Evolutionary conservation across 1,139 yeast species (phyloP), one percentile per base, ranked within the genome.

Genomic region (Suhomyces chickasaworum): DNA sequence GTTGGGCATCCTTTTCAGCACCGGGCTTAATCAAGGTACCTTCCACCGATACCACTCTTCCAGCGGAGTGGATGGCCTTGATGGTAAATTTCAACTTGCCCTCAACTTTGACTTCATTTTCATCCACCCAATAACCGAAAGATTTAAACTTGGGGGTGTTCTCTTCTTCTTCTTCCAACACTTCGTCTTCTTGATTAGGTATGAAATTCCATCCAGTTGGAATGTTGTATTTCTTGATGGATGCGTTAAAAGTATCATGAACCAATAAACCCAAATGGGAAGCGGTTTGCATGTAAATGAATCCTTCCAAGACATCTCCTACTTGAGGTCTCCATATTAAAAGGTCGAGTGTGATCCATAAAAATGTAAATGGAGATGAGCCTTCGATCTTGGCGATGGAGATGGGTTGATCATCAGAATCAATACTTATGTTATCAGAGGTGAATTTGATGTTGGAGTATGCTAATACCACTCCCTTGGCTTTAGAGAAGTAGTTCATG

Each of bases 201-300:
- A 86, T 77, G 66, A 91, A 93, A 30, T 73, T 71, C 99, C 99
- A 93, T 44, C 75, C 80, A 35, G 71, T 69, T 15, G 99, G 99
- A 52, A 93, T 89, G 57, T 82, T 83, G 62, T 79, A 85, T 64
- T 88, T 84, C 65, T 88, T 89, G 54, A 93, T 89, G 45, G 95
- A 84, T 29, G 97, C 98, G 68, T 93, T 95, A 72, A 93, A 93
- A 1, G 96, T 89, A 66, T 93, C 98, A 64, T 89, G 93, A 44
- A 93, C 77, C 56, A 93, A 77, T 53, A 93, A 74, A 51, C 98
- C 98, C 59, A 95, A 85, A 63, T 93, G 99, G 7, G 96, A 86
- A 13, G 96, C 97, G 1, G 97, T 86, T 71, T 91, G 97, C 80
- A 93, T 83, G 69, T 89, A 89, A 48, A 88, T 79, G 71, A 83